These are phyloP conservation scores for Strobilomyces dryophilus DNA, from an alignment of 768 basidiomycete genomes.

Conservation along the genomic window DNA sequence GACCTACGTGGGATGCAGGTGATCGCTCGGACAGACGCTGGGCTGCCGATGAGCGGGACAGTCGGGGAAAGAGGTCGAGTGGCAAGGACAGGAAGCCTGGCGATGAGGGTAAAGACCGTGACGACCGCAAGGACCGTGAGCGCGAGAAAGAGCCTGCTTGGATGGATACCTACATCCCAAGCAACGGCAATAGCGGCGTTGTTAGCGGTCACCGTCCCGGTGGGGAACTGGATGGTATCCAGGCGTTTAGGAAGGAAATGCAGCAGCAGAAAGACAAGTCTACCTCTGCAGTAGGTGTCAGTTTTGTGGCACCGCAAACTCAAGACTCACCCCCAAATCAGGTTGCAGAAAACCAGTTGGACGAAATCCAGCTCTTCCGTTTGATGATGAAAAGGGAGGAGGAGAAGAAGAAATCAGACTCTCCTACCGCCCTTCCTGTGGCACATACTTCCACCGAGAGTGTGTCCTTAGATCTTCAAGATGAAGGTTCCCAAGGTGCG, in stretches of 20 bases:
- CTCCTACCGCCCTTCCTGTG: constrained; percentile 1
- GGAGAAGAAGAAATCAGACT: constrained; percentile 39
- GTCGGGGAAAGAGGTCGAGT: constrained; percentile 52
- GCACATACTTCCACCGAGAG: constrained; percentile 10
- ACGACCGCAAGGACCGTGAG: constrained; percentile 46
- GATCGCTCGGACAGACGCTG: constrained; percentile 51
- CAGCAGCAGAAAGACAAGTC: constrained; percentile 76
- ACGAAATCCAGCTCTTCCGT: constrained; percentile 83
- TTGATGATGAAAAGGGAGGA: constrained; percentile 80
- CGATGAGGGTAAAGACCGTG: constrained; percentile 47
- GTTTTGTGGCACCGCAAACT: constrained; percentile 14
- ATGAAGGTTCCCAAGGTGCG: constrained; percentile 20
- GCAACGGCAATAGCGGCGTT: constrained; percentile 51
- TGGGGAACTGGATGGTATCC: constrained; percentile 78
- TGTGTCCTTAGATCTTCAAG: constrained; percentile 4
- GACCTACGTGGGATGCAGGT: constrained; percentile 44
- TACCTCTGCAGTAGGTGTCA: constrained; percentile 12
- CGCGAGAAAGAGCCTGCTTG: constrained; percentile 87
- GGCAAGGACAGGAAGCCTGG: constrained; percentile 56
- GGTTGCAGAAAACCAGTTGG: constrained; percentile 43
- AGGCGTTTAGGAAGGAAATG: constrained; percentile 83
- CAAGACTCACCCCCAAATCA: constrained; percentile 17
- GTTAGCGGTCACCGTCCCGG: constrained; percentile 55
- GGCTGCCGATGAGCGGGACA: constrained; percentile 65
- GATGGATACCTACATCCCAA: constrained; percentile 87